These are phyloP conservation scores for Solanum clarkiae DNA, from an alignment of 257 asterid species.

Conservation along the genomic window DNA sequence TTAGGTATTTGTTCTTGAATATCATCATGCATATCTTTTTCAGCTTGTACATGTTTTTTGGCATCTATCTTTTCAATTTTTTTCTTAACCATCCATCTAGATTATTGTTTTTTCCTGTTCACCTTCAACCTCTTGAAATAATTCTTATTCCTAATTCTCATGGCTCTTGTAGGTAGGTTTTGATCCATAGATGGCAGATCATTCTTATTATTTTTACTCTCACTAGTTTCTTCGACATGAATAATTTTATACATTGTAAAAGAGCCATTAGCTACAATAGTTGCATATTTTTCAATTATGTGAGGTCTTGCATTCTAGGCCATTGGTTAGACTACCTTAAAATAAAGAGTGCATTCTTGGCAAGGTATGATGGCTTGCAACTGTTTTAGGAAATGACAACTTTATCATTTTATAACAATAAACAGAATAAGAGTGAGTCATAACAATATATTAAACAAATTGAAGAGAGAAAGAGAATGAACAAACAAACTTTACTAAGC, in stretches of 20 bases:
- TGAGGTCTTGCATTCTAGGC: slow-evolving; percentile 79
- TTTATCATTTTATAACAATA: no score
- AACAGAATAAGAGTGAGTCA: no score
- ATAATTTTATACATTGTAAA: no score
- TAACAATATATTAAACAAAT: no score
- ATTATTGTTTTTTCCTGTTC: background rate
- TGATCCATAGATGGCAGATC: background rate
- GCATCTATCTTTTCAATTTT: background rate
- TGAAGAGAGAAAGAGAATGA: no score
- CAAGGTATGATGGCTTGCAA: no score
- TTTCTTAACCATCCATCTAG: background rate
- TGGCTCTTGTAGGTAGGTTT: background rate
- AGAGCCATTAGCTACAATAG: no score
- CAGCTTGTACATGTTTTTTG: background rate
- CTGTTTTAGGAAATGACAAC: no score
- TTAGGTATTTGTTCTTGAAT: no score
- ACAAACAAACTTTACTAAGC: background rate
- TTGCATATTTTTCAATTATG: slow-evolving; percentile 1
- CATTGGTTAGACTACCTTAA: slow-evolving; percentile 74
- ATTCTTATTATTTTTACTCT: no score
- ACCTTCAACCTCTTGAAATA: no score
- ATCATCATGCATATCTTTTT: background rate
- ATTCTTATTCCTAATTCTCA: background rate
- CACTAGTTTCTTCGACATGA: background rate
- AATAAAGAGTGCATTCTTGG: slow-evolving; percentile 59